These are phyloP conservation scores for Xylaria sp. DNA, from an alignment of 2,329 filamentous ascomycete genomes.

Conservation along the genomic window DNA sequence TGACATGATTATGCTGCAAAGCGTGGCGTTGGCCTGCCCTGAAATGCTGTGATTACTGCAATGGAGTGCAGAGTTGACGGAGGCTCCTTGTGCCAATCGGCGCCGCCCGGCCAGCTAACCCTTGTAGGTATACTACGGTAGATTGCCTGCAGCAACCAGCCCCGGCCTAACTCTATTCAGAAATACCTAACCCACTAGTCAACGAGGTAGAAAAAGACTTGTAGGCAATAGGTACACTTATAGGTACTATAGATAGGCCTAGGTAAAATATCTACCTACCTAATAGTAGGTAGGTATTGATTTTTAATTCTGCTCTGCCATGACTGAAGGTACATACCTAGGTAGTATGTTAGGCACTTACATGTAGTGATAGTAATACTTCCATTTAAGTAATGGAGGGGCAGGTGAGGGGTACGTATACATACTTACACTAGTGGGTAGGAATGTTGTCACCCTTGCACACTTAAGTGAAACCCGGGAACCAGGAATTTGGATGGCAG, in stretches of 20 bases:
- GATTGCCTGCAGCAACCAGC: background rate
- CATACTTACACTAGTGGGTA: background rate
- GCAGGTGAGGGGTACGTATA: constrained; percentile 29
- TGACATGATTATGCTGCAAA: constrained; percentile 14
- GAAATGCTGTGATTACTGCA: constrained; percentile 13
- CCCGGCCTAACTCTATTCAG: background rate
- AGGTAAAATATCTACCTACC: background rate
- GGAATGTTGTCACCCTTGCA: background rate
- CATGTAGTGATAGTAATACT: constrained; percentile 2
- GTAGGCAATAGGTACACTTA: background rate
- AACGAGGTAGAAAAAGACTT: no score
- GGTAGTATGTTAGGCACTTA: no score
- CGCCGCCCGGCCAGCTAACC: constrained; percentile 18
- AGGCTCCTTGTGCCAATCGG: constrained; percentile 24
- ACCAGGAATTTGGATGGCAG: constrained; percentile 22
- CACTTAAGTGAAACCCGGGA: constrained; percentile 17
- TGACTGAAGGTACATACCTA: no score
- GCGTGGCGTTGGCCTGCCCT: background rate
- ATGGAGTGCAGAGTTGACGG: background rate
- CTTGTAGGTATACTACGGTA: background rate
- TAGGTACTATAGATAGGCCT: background rate
- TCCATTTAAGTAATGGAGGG: constrained; percentile 32
- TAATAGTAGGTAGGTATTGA: constrained; percentile 7
- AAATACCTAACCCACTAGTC: background rate
- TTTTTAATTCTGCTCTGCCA: no score